phyloP scores from a whole-genome alignment of 73 alveolate genomes.

The Breviolum minutum region DNA sequence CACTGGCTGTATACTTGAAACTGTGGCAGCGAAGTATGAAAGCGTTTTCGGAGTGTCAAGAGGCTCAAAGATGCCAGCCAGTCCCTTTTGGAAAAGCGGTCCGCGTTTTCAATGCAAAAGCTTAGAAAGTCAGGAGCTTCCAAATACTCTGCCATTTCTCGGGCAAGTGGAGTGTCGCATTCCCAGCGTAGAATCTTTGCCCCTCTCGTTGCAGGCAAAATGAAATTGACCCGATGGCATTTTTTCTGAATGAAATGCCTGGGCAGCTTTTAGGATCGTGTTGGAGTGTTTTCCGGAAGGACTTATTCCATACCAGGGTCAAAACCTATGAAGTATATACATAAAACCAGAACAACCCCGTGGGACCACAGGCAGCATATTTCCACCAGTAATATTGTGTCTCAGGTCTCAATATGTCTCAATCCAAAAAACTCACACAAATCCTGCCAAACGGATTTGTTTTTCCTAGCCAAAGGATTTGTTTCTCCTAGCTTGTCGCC shows the following conservation, averaged over 20 bases:
- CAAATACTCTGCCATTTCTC: constrained; percentile 51
- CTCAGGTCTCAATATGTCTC: too few species aligned
- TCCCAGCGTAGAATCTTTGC: constrained; percentile 91
- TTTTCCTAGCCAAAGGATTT: too few species aligned
- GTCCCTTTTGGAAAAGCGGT: constrained; percentile 35
- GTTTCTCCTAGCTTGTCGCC: background rate
- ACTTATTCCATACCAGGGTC: too few species aligned
- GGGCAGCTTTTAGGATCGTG: background rate
- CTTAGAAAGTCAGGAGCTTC: constrained; percentile 67
- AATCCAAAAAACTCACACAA: too few species aligned
- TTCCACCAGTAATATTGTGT: too few species aligned
- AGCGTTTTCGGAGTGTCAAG: constrained; percentile 26
- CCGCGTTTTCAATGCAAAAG: constrained; percentile 61
- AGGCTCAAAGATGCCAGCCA: constrained; percentile 89
- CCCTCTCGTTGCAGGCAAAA: constrained; percentile 9
- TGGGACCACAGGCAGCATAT: too few species aligned
- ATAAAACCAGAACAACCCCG: background rate
- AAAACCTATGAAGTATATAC: background rate
- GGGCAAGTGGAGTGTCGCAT: constrained; percentile 66
- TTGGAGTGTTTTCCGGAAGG: background rate
- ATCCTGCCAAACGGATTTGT: too few species aligned
- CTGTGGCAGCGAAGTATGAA: constrained; percentile 17
- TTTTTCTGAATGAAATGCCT: background rate
- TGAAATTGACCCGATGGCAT: background rate
- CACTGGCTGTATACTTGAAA: constrained; percentile 48